Percentiles rank a stretch among this genome's conserved stretches.
Conservation (phyloP, 2,329 filamentous ascomycete genomes). For the Penicillium italicum region DNA sequence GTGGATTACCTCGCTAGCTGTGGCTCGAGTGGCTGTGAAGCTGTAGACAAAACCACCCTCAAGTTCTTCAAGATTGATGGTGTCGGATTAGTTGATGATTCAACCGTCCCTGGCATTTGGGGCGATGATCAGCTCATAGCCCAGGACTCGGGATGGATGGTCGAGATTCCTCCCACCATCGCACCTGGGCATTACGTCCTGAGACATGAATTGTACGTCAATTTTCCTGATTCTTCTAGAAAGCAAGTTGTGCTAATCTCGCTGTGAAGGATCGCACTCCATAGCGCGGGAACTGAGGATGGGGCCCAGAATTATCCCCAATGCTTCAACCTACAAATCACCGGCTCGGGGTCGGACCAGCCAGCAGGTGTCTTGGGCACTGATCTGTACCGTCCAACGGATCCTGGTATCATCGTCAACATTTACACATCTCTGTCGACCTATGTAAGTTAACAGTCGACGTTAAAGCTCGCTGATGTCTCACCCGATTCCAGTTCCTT, state of each 20-base stretch:
- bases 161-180: constrained; percentile 45
- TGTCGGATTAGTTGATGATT: constrained; percentile 49
- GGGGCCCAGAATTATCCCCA: constrained; percentile 53
- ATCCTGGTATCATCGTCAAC: constrained; percentile 56
- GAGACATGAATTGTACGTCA: constrained; percentile 45
- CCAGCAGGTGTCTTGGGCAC: constrained; percentile 50
- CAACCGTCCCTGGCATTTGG: constrained; percentile 49
- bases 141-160: constrained; percentile 48
- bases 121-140: constrained; percentile 51
- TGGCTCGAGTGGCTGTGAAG: constrained; percentile 50
- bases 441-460: constrained; percentile 43
- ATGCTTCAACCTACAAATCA: constrained; percentile 58
- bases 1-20: constrained; percentile 61
- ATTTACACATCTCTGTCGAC: constrained; percentile 49
- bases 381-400: constrained; percentile 52
- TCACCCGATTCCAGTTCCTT: constrained; percentile 35
- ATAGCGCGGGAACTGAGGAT: constrained; percentile 41
- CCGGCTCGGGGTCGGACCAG: constrained; percentile 47
- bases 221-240: neutral
- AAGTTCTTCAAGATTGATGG: constrained; percentile 62
- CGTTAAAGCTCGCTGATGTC: neutral
- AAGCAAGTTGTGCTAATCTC: neutral
- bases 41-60: constrained; percentile 50
- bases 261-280: constrained; percentile 42
- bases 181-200: constrained; percentile 51